Percentiles rank a stretch among this genome's conserved stretches.
phyloP scores from a whole-genome alignment of 2,329 filamentous ascomycete genomes.

The Arthroderma sp. region DNA sequence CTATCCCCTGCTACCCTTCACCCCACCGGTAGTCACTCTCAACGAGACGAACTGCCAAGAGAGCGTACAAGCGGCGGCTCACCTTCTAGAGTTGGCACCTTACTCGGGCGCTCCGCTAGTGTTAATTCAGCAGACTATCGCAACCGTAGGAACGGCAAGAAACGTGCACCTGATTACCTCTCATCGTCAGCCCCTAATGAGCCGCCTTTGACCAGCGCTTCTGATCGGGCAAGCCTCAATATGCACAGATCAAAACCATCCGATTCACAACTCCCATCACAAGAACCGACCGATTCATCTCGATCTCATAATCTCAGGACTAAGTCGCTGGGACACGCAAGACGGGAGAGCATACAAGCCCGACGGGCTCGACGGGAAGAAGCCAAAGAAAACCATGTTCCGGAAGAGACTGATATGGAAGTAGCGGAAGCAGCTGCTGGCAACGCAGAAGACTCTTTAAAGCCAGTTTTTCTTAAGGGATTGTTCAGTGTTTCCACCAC shows the following conservation, averaged over 20 bases:
- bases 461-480: constrained; percentile 90
- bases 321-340: constrained; percentile 77
- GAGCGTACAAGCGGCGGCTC: constrained; percentile 53
- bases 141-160: constrained; percentile 44
- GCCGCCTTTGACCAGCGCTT: constrained; percentile 62
- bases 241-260: constrained; percentile 29
- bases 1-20: constrained; percentile 42
- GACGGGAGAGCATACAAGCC: constrained; percentile 83
- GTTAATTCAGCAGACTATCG: constrained; percentile 79
- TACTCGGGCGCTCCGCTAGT: constrained; percentile 73
- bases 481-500: constrained; percentile 96
- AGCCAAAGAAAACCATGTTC: constrained; percentile 60
- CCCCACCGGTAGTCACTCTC: constrained; percentile 48
- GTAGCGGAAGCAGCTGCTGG: constrained; percentile 39
- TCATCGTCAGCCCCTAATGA: constrained; percentile 45
- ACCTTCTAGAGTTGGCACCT: constrained; percentile 49
- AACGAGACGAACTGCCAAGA: constrained; percentile 65
- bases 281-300: constrained; percentile 41
- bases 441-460: constrained; percentile 58
- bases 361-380: constrained; percentile 63
- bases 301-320: constrained; percentile 57
- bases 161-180: constrained; percentile 41
- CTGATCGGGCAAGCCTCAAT: constrained; percentile 54
- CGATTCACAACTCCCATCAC: constrained; percentile 34
- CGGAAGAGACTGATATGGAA: constrained; percentile 82